These are phyloP conservation scores for Phaeodactylum tricornutum DNA, from an alignment of 108 stramenopile genomes.

Conservation along the genomic window DNA sequence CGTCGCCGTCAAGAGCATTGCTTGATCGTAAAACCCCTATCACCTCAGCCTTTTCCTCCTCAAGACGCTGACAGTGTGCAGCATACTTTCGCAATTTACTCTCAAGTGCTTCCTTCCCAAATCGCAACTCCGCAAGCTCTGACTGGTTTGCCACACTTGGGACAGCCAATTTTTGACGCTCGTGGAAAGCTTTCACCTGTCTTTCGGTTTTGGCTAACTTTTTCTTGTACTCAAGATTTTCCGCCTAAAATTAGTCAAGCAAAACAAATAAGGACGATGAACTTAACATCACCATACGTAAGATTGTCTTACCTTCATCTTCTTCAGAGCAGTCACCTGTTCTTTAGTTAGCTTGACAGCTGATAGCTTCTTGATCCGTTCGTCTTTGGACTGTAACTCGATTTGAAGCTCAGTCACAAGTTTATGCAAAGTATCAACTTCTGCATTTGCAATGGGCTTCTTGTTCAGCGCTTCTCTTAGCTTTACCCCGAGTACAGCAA, in stretches of 20 bases:
- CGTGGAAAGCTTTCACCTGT: constrained; percentile 9
- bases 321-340: constrained; percentile 51
- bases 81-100: constrained; percentile 72
- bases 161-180: constrained; percentile 11
- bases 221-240: constrained; percentile 40
- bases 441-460: neutral
- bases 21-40: constrained; percentile 27
- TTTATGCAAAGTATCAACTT: neutral
- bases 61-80: constrained; percentile 56
- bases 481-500: neutral
- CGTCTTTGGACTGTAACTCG: constrained; percentile 43
- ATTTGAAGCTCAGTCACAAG: constrained; percentile 35
- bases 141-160: constrained; percentile 14
- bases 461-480: neutral
- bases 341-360: constrained; percentile 62
- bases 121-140: constrained; percentile 39
- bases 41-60: constrained; percentile 59
- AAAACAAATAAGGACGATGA: neutral
- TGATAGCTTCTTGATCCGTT: constrained; percentile 73
- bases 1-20: constrained; percentile 36
- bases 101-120: constrained; percentile 64
- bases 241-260: constrained; percentile 29
- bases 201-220: constrained; percentile 31
- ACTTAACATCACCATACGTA: neutral
- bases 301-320: constrained; percentile 48